Conservation (phyloP, 2,329 filamentous ascomycete species). For the Lomentospora prolificans region DNA sequence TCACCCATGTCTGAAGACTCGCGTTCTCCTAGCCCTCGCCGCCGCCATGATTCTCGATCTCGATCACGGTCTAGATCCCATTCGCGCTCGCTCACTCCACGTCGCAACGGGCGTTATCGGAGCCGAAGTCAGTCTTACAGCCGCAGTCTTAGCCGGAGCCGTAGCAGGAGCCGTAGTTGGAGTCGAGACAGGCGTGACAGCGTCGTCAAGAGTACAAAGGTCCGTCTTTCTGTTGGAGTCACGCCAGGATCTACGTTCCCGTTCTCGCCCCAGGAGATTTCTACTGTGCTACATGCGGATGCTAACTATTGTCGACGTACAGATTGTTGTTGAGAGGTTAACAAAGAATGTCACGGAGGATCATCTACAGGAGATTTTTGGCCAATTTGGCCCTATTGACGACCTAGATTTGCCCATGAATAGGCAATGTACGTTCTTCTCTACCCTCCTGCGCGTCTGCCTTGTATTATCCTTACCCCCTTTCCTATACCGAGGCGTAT, state of each 20-base stretch:
- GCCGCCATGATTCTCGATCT: conserved; percentile 2
- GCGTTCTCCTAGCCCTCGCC: neutral
- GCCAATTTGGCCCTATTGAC: conserved; percentile 73
- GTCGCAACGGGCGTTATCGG: conserved; percentile 25
- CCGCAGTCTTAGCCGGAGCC: conserved; percentile 18
- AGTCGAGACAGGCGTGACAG: conserved; percentile 28
- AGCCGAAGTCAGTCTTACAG: conserved; percentile 21
- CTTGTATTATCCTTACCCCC: conserved; percentile 10
- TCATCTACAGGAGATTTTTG: conserved; percentile 88
- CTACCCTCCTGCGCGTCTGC: neutral
- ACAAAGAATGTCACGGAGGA: conserved; percentile 89
- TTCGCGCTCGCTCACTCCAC: conserved; percentile 21
- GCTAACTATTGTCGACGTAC: conserved; percentile 2
- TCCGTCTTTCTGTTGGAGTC: conserved; percentile 17
- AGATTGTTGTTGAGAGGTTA: conserved; percentile 94
- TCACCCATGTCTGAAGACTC: neutral
- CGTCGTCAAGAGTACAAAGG: conserved; percentile 41
- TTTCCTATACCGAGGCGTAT: neutral
- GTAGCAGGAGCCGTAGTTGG: conserved; percentile 24
- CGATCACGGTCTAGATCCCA: conserved; percentile 5
- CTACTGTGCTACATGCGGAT: neutral
- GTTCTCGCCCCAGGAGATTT: neutral
- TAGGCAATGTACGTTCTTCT: conserved; percentile 54
- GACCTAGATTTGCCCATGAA: conserved; percentile 89
- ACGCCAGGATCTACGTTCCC: neutral